phyloP scores from a whole-genome alignment of 2,329 filamentous ascomycete species.

The Alternaria metachromatica region DNA sequence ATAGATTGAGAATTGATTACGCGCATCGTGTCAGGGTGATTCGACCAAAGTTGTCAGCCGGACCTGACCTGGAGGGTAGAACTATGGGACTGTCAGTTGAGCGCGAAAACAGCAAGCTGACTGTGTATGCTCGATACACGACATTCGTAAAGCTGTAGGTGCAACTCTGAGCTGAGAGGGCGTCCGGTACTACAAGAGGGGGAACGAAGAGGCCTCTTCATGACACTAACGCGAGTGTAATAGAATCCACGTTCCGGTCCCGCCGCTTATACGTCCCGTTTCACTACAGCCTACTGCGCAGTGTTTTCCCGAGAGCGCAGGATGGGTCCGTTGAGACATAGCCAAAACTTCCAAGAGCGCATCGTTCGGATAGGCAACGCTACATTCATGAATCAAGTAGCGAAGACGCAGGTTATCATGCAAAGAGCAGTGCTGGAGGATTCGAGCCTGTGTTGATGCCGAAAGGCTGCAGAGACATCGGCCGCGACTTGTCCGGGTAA shows the following conservation, averaged over 20 bases:
- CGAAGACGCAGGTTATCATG: background rate
- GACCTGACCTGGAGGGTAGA: background rate
- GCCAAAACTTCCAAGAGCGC: background rate
- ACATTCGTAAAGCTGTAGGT: background rate
- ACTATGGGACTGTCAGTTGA: background rate
- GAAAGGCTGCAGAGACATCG: background rate
- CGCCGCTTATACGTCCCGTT: background rate
- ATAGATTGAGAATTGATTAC: conserved; percentile 47
- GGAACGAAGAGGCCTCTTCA: background rate
- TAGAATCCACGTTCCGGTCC: background rate
- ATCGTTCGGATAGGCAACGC: background rate
- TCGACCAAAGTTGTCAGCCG: conserved; percentile 20
- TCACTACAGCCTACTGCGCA: background rate
- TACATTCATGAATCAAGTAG: background rate
- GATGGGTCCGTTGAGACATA: background rate
- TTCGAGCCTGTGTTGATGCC: background rate
- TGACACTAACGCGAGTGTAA: background rate
- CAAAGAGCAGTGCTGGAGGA: background rate
- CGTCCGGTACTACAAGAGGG: background rate
- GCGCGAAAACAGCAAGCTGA: background rate
- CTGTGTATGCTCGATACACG: background rate
- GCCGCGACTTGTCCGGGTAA: conserved; percentile 11
- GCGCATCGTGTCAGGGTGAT: conserved; percentile 29
- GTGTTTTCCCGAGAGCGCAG: background rate
- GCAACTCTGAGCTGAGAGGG: background rate